Base-by-base conservation (phyloP, 176 grass and related monocot species). In the Oryza brachyantha region DNA sequence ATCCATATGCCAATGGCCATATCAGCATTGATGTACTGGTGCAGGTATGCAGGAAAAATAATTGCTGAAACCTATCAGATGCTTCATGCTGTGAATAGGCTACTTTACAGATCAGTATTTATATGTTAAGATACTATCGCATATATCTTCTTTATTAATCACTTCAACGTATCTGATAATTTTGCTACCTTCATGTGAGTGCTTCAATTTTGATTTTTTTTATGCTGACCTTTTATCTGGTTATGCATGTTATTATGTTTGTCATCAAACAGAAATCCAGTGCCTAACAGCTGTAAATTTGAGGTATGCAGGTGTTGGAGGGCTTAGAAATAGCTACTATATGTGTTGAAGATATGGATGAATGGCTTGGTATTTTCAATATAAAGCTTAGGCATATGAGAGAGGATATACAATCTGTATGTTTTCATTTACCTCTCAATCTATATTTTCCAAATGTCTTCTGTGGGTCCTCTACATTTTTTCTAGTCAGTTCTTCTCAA, bases 281-380 rank as follows among this genome's bases (percentile, higher is more conserved):
- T 59, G 42, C 8, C 17, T 60, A 55, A 77, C 41, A 11, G 8
- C 26, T 57, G 19, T 31, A 78, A 50, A 24, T 37, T 61, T 61
- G 78, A 70, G 38, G n/a, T 74, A 8, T 77, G 45, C 85, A 98
- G 95, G 92, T 98, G 76, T 73, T 98, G 76, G 83, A 82, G 39
- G 95, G 89, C 71, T 73, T 98, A 80, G 95, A 98, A 81, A 73
- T 65, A 76, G 87, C 92, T 50, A 94, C 40, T 58, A 77, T 92
- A 82, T 92, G 85, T 75, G 88, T 98, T 73, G 92, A 94, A 77
- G 95, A 98, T 88, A 94, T 98, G 87, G 92, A 98, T 77, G 95
- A 94, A 75, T 98, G 95, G 95, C 87, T 98, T 66, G 87, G 89
- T 31, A 98, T 94, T 88, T 98, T 98, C 73, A 98, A 98, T 87